These are phyloP conservation scores for Infundibulicybe gibba DNA, from an alignment of 768 basidiomycete species.

Conservation along the genomic window DNA sequence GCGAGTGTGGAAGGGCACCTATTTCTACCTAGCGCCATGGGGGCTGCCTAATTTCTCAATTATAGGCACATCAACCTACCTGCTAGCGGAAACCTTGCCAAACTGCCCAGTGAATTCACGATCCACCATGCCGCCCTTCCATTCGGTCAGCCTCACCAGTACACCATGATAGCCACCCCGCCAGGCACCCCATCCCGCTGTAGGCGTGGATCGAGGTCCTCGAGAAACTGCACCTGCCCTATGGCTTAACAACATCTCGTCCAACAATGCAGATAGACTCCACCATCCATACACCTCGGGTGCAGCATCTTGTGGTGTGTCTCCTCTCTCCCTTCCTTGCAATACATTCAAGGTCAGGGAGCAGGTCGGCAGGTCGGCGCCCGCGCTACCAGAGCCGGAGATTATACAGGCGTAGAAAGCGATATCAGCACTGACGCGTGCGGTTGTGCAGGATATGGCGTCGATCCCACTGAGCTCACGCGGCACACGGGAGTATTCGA, in stretches of 20 bases:
- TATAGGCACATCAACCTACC: too few relatives aligned
- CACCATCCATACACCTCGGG: slow-evolving; percentile 16
- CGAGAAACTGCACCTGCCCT: slow-evolving; percentile 16
- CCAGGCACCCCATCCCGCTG: too few relatives aligned
- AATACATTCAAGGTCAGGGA: too few relatives aligned
- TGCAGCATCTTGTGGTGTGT: slow-evolving; percentile 17
- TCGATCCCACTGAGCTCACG: slow-evolving; percentile 14
- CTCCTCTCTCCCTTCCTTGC: background rate
- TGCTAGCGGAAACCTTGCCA: too few relatives aligned
- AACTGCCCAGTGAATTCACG: too few relatives aligned
- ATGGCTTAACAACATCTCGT: slow-evolving; percentile 15
- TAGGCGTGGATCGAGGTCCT: slow-evolving; percentile 17
- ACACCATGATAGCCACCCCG: too few relatives aligned
- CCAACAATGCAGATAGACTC: slow-evolving; percentile 11
- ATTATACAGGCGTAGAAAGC: slow-evolving; percentile 20
- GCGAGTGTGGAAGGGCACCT: too few relatives aligned
- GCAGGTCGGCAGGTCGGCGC: slow-evolving; percentile 17
- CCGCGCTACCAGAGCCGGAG: slow-evolving; percentile 16
- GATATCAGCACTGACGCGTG: slow-evolving; percentile 11
- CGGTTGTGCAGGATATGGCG: slow-evolving; percentile 15
- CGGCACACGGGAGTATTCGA: too few relatives aligned
- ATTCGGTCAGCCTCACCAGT: too few relatives aligned
- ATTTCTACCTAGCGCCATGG: too few relatives aligned
- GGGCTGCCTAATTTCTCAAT: too few relatives aligned
- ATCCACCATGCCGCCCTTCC: too few relatives aligned